Percentiles rank a stretch among this genome's conserved stretches.
Conservation (phyloP, 441 rosid genomes). For the Bruguiera hainesii region DNA sequence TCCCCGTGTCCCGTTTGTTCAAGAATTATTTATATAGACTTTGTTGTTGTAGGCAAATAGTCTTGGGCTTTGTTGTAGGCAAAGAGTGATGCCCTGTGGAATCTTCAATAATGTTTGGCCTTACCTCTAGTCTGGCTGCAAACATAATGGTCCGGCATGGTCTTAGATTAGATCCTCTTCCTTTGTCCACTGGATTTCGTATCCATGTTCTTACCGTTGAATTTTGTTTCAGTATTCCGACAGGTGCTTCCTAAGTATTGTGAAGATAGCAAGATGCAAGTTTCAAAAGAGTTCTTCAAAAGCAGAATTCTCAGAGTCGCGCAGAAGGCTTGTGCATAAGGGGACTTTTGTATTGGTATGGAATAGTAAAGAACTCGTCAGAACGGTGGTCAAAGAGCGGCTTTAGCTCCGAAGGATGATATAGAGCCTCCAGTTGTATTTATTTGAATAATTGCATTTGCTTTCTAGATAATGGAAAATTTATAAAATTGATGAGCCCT, state of each 20-base stretch:
- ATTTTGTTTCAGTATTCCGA: conserved; percentile 34
- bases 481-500: too few species aligned
- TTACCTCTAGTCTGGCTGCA: background rate
- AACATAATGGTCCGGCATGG: background rate
- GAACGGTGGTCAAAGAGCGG: conserved; percentile 60
- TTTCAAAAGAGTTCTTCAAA: conserved; percentile 30
- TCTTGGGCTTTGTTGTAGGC: too few species aligned
- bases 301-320: conserved; percentile 15
- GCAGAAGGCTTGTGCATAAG: conserved; percentile 40
- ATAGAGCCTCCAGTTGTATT: background rate
- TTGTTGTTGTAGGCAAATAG: too few species aligned
- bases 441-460: too few species aligned
- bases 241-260: conserved; percentile 36
- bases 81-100: too few species aligned
- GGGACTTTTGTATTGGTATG: conserved; percentile 54
- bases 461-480: too few species aligned
- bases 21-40: too few species aligned
- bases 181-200: background rate
- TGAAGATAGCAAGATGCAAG: conserved; percentile 65
- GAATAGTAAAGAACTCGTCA: conserved; percentile 37
- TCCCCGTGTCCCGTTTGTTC: too few species aligned
- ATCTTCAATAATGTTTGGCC: too few species aligned
- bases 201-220: conserved; percentile 9
- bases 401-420: conserved; percentile 24
- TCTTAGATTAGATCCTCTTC: background rate